A percentile compares a stretch with the other conserved stretches of the same genome.
Evolutionary conservation across 2,329 filamentous ascomycete genomes (phyloP).

Genomic region (Neodidymelliopsis sp.): DNA sequence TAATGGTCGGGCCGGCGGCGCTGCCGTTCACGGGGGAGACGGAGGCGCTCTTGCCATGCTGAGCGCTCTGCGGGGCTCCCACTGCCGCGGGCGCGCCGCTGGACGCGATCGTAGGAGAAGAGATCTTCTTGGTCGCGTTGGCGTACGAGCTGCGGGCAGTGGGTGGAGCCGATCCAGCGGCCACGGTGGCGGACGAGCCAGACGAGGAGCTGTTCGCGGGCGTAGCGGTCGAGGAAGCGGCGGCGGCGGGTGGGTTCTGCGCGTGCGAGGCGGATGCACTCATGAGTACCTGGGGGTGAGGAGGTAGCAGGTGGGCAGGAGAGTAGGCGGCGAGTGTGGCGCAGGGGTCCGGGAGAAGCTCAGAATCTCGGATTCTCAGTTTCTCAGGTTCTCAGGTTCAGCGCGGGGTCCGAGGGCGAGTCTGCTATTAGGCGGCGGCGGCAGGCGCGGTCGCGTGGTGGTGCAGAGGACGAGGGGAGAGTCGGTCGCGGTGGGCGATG

Average conservation of each 20-base stretch:
- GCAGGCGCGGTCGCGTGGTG: conserved; percentile 35
- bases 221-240: conserved; percentile 56
- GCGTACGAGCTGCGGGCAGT: conserved; percentile 66
- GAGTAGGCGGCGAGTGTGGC: conserved; percentile 20
- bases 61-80: conserved; percentile 62
- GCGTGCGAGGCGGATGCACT: conserved; percentile 65
- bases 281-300: conserved; percentile 60
- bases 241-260: conserved; percentile 56
- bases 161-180: conserved; percentile 63
- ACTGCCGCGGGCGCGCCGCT: conserved; percentile 61
- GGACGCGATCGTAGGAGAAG: conserved; percentile 57
- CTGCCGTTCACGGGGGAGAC: conserved; percentile 87
- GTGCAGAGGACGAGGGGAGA: conserved; percentile 39
- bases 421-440: conserved; percentile 37
- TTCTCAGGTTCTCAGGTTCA: no score
- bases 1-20: conserved; percentile 67
- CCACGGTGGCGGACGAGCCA: conserved; percentile 59
- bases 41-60: conserved; percentile 51
- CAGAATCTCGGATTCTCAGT: conserved; percentile 44
- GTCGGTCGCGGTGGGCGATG: conserved; percentile 29
- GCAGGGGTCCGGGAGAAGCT: conserved; percentile 29
- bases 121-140: conserved; percentile 65
- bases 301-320: conserved; percentile 20
- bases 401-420: conserved; percentile 20
- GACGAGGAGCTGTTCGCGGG: conserved; percentile 57